Evolutionary conservation across 495 filamentous ascomycete species (phyloP).

Genomic region (Peziza echinospora): DNA sequence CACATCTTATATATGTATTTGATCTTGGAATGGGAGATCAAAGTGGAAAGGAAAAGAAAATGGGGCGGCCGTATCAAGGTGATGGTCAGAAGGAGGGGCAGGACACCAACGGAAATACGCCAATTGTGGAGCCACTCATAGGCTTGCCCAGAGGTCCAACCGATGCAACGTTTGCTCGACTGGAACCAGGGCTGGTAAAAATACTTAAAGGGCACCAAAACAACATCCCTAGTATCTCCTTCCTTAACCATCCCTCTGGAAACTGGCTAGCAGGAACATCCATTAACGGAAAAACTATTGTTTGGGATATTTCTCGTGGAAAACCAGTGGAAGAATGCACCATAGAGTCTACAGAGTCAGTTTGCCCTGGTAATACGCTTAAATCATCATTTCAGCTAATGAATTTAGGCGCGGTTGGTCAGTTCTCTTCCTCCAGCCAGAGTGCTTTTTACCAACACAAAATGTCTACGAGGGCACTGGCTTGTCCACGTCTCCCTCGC

Average conservation of each 20-base stretch:
- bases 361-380: not conserved
- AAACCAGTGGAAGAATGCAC: not conserved
- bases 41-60: not conserved
- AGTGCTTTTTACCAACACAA: conserved; percentile 15
- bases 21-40: conserved; percentile 10
- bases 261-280: conserved; percentile 53
- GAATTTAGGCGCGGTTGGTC: conserved; percentile 14
- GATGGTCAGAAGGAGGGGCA: not conserved
- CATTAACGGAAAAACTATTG: conserved; percentile 39
- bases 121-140: conserved; percentile 2
- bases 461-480: conserved; percentile 14
- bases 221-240: conserved; percentile 65
- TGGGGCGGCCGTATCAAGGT: not conserved
- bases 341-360: not conserved
- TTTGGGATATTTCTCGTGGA: conserved; percentile 39
- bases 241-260: conserved; percentile 44
- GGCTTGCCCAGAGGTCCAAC: too few species aligned
- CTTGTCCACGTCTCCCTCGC: too few species aligned
- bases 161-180: too few species aligned
- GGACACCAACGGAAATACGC: not conserved
- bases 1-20: conserved; percentile 17
- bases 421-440: conserved; percentile 15
- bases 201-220: conserved; percentile 12
- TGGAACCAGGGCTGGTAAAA: conserved; percentile 9
- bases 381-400: not conserved